phyloP scores from a whole-genome alignment of 208 protist genomes.

The Trypanosoma cruzi region DNA sequence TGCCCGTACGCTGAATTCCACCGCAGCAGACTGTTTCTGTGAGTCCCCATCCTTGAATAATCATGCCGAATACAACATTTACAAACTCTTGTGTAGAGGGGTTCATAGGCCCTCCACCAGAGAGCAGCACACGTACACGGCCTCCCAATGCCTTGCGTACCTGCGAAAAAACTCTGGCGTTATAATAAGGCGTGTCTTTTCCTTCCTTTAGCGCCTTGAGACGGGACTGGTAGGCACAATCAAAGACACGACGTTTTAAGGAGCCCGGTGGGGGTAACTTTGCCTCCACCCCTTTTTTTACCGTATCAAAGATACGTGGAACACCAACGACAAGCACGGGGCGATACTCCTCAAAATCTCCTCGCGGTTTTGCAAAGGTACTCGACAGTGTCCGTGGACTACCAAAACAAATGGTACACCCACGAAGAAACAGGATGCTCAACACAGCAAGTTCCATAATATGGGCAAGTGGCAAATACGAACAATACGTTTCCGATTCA shows the following conservation, averaged over 20 bases:
- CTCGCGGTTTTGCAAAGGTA: constrained; percentile 61
- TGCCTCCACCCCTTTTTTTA: constrained; percentile 82
- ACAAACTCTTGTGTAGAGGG: constrained; percentile 82
- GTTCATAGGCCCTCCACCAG: constrained; percentile 79
- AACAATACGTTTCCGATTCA: constrained; percentile 68
- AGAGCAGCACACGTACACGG: constrained; percentile 65
- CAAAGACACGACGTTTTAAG: constrained; percentile 70
- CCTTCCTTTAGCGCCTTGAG: constrained; percentile 67
- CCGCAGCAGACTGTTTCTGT: constrained; percentile 83
- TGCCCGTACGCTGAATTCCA: constrained; percentile 58
- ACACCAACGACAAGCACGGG: constrained; percentile 80
- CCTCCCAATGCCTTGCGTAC: constrained; percentile 70
- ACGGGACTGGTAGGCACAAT: constrained; percentile 60
- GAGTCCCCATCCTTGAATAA: constrained; percentile 89
- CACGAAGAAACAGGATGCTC: constrained; percentile 66
- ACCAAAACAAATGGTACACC: constrained; percentile 75
- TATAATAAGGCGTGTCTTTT: constrained; percentile 80
- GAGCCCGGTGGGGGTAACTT: constrained; percentile 53
- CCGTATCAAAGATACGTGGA: constrained; percentile 86
- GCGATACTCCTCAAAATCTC: constrained; percentile 77
- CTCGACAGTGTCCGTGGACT: constrained; percentile 81
- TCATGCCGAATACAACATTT: constrained; percentile 76
- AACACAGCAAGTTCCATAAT: constrained; percentile 89
- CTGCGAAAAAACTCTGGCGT: constrained; percentile 73
- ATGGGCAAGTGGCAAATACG: constrained; percentile 92